These are phyloP conservation scores for Taiozyma sp. DNA, from an alignment of 1,139 yeast species.

Conservation along the genomic window DNA sequence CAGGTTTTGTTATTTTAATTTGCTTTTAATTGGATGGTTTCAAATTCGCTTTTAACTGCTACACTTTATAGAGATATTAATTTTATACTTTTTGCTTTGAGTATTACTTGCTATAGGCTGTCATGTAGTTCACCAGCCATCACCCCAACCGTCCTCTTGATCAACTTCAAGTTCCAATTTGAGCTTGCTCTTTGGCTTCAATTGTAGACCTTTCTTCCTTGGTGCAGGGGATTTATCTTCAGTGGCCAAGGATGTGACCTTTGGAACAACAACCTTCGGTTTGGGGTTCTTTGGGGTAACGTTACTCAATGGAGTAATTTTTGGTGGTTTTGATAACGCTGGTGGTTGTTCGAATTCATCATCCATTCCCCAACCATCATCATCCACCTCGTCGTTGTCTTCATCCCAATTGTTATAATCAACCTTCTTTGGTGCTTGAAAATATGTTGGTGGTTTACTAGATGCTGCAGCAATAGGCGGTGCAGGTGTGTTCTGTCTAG, in stretches of 20 bases:
- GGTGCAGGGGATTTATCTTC: conserved; percentile 3
- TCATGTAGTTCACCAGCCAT: conserved; percentile 33
- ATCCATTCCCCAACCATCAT: conserved; percentile 15
- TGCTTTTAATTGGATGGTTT: neutral
- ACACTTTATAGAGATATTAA: conserved; percentile 19
- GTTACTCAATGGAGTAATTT: neutral
- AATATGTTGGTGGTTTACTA: conserved; percentile 2
- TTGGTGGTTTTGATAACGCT: neutral
- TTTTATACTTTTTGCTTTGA: neutral
- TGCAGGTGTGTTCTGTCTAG: conserved; percentile 18
- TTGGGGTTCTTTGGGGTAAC: neutral
- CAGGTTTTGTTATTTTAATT: neutral
- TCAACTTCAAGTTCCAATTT: conserved; percentile 32
- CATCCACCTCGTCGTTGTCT: conserved; percentile 10
- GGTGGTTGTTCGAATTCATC: conserved; percentile 10
- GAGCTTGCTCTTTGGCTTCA: conserved; percentile 21
- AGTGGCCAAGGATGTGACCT: conserved; percentile 17
- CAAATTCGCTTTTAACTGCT: neutral
- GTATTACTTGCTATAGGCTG: neutral
- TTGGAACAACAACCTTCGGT: conserved; percentile 14
- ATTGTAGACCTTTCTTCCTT: conserved; percentile 18
- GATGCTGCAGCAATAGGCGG: conserved; percentile 17
- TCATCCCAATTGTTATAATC: conserved; percentile 15
- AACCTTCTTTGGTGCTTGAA: neutral
- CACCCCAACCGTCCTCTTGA: conserved; percentile 56